phyloP scores from a whole-genome alignment of 2,329 filamentous ascomycete genomes.

The Calonectria crousiana region DNA sequence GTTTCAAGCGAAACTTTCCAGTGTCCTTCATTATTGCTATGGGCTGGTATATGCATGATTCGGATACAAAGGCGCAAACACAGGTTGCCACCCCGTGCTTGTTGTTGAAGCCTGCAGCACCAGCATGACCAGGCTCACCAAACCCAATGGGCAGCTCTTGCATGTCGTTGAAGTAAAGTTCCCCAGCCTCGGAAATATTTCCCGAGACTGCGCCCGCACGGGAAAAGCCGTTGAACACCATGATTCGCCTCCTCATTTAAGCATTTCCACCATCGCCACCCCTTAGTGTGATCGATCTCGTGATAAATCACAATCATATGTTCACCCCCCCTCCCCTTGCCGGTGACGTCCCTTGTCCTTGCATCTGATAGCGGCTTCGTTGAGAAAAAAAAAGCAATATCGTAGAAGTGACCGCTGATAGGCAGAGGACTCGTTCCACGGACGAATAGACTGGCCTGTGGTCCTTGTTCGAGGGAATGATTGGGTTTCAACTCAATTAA shows the following conservation, averaged over 20 bases:
- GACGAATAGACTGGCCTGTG: not conserved
- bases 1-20: not conserved
- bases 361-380: not conserved
- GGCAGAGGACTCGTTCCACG: not conserved
- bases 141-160: not conserved
- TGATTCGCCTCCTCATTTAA: not conserved
- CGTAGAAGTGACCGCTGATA: not conserved
- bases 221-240: not conserved
- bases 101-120: not conserved
- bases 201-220: not conserved
- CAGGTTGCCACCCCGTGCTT: not conserved
- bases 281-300: not conserved
- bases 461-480: not conserved
- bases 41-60: not conserved
- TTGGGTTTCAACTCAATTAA: not conserved
- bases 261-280: not conserved
- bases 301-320: slow-evolving; percentile 2
- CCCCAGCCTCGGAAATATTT: not conserved
- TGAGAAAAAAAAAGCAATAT: not conserved
- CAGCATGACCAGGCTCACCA: not conserved
- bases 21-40: not conserved
- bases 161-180: not conserved
- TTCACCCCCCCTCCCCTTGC: not conserved
- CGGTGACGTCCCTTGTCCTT: not conserved
- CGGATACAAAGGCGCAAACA: not conserved